phyloP scores from a whole-genome alignment of 2,329 filamentous ascomycete species.

The Nannizziopsis arthrosporioides region DNA sequence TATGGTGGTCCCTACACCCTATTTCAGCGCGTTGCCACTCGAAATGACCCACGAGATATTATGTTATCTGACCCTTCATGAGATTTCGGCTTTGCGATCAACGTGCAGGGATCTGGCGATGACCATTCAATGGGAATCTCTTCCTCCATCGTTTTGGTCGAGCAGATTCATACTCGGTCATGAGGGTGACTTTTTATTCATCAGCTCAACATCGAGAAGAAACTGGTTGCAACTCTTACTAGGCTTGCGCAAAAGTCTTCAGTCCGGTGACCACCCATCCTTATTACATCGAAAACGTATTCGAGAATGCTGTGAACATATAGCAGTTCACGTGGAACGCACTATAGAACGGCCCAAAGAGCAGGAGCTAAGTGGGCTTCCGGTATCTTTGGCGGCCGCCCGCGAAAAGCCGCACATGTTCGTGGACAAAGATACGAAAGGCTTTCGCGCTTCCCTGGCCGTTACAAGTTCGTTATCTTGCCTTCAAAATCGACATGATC shows the following conservation, averaged over 20 bases:
- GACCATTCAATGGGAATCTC: background rate
- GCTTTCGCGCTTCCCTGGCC: too few relatives aligned
- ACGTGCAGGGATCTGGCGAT: background rate
- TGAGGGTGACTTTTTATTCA: conserved; percentile 9
- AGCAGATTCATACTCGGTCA: conserved; percentile 5
- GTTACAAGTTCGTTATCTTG: too few relatives aligned
- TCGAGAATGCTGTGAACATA: conserved; percentile 1
- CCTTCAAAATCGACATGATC: too few relatives aligned
- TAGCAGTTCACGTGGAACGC: background rate
- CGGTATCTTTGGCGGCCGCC: too few relatives aligned
- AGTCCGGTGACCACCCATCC: background rate
- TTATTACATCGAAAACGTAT: conserved; percentile 6
- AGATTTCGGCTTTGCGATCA: background rate
- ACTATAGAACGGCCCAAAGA: background rate
- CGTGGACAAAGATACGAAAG: too few relatives aligned
- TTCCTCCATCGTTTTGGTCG: conserved; percentile 9
- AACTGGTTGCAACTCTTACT: conserved; percentile 9
- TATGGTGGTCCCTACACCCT: background rate
- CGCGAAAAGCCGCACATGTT: too few relatives aligned
- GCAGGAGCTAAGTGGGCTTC: too few relatives aligned
- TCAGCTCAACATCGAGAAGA: background rate
- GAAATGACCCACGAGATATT: background rate
- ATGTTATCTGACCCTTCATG: background rate
- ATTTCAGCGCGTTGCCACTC: background rate
- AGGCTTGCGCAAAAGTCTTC: background rate